Base-by-base conservation (phyloP, 2,329 filamentous ascomycete species). In the Aspergillus quadricinctus region DNA sequence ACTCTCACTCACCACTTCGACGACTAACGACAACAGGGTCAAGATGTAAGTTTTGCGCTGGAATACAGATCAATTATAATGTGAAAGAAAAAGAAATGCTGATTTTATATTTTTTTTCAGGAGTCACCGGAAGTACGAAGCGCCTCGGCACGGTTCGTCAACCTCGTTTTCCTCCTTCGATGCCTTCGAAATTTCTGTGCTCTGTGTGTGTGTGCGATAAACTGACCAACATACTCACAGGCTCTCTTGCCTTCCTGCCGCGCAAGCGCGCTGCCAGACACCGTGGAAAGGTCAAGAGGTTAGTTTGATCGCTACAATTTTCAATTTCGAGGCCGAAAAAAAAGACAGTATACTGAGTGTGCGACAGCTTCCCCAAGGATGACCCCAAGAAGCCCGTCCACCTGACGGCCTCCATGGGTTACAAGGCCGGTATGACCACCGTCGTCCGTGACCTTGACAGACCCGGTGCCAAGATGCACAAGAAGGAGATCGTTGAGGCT, bases 361-460 rank as follows among this genome's bases (percentile, higher is more conserved):
- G 59, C 62, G 56, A 71, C 75, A 95, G 91, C 81, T 99, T 99
- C 88, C 94, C 94, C 77, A 97, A 97, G 89, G 94, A 99, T 90
- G 92, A 99, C 86, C 84, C 92, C 76, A 97, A 97, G 90, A 96
- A 97, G 88, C 90, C 92, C 75, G 91, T 97, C 80, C 94, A 99
- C 86, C 87, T 99, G 75, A 99, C 94, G 66, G 94, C 94, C 75
- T 82, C 91, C 75, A 92, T 97, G 88, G 94, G 94, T 79, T 99
- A 99, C 88, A 99, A 99, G 91, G 94, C 94, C 78, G 94, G 94
- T 80, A 99, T 99, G 94, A 97, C 92, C 80, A 99, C 94, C 75
- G 94, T 97, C 81, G 94, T 99, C 79, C 93, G 94, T 82, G 93
- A 97, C 81, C 87, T 97, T 80, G 94, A 99, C 87, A 90, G 94